Conservation (phyloP, 192 early-diverging fungal species). For the Backusella parvicylindrica region DNA sequence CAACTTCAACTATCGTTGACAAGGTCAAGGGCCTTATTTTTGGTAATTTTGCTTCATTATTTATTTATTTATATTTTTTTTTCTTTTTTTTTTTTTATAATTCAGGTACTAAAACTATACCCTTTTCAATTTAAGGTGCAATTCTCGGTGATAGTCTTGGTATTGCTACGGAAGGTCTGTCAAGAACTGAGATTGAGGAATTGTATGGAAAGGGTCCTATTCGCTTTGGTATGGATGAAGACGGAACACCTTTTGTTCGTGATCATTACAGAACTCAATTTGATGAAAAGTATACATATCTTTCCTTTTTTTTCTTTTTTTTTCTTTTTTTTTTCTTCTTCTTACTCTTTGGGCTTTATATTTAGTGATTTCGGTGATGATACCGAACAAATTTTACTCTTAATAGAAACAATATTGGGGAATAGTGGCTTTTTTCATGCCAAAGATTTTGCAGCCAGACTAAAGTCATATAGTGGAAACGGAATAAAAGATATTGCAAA, state of each 20-base stretch:
- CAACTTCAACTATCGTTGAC: constrained; percentile 18
- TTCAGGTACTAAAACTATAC: neutral
- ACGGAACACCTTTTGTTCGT: constrained; percentile 24
- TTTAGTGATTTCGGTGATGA: constrained; percentile 42
- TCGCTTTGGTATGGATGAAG: constrained; percentile 49
- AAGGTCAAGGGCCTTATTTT: constrained; percentile 37
- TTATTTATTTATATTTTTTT: neutral
- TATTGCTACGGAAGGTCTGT: constrained; percentile 60
- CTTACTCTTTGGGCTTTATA: neutral
- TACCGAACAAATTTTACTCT: constrained; percentile 57
- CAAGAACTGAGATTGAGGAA: constrained; percentile 34
- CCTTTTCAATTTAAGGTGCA: constrained; percentile 33
- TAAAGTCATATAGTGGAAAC: constrained; percentile 49
- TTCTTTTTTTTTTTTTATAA: too few species aligned
- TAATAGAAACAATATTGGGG: constrained; percentile 50
- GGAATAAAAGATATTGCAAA: constrained; percentile 57
- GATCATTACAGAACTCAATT: constrained; percentile 22
- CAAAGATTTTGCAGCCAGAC: constrained; percentile 44
- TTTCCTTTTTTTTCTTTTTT: too few species aligned
- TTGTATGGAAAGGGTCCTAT: constrained; percentile 57
- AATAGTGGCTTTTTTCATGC: constrained; percentile 45
- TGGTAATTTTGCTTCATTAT: constrained; percentile 20
- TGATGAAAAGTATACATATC: constrained; percentile 31
- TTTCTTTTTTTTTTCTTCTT: neutral
- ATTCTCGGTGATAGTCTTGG: constrained; percentile 63